These are phyloP conservation scores for Calocera viscosa DNA, from an alignment of 768 basidiomycete species.

Conservation along the genomic window DNA sequence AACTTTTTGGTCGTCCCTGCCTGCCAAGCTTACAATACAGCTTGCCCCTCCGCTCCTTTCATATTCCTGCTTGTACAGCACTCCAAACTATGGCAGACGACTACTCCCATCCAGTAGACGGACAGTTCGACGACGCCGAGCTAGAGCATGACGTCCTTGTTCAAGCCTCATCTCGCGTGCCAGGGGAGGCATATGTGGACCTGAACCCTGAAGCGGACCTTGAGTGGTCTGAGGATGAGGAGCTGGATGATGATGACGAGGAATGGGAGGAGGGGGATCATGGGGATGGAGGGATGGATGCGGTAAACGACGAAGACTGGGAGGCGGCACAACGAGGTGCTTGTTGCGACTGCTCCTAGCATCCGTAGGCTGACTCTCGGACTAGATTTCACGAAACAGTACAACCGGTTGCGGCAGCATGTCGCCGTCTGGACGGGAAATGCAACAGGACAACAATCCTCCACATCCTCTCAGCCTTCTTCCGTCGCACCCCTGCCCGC, in stretches of 20 bases:
- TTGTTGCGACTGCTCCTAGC: slow-evolving; percentile 17
- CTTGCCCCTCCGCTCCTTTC: neutral
- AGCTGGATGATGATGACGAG: slow-evolving; percentile 25
- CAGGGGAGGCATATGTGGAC: neutral
- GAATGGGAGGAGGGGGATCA: slow-evolving; percentile 33
- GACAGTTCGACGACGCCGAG: slow-evolving; percentile 1
- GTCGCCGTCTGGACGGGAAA: slow-evolving; percentile 68
- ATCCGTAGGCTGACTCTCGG: neutral
- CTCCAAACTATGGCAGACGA: neutral
- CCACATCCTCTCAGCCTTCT: slow-evolving; percentile 34
- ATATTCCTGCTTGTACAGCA: neutral
- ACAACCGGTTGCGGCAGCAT: slow-evolving; percentile 86
- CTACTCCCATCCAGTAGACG: neutral
- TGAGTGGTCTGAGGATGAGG: slow-evolving; percentile 1
- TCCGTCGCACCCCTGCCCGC: slow-evolving; percentile 55
- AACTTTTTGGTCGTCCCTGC: neutral
- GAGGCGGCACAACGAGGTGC: slow-evolving; percentile 70
- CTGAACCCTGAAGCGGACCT: neutral
- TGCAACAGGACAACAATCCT: slow-evolving; percentile 25
- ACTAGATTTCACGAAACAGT: slow-evolving; percentile 96
- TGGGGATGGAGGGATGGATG: slow-evolving; percentile 15
- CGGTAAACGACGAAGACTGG: slow-evolving; percentile 82
- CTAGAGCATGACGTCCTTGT: neutral
- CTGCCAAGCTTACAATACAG: neutral
- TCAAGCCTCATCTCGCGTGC: neutral